Conservation (phyloP, 2,329 filamentous ascomycete species). For the Mollisia scopiformis region DNA sequence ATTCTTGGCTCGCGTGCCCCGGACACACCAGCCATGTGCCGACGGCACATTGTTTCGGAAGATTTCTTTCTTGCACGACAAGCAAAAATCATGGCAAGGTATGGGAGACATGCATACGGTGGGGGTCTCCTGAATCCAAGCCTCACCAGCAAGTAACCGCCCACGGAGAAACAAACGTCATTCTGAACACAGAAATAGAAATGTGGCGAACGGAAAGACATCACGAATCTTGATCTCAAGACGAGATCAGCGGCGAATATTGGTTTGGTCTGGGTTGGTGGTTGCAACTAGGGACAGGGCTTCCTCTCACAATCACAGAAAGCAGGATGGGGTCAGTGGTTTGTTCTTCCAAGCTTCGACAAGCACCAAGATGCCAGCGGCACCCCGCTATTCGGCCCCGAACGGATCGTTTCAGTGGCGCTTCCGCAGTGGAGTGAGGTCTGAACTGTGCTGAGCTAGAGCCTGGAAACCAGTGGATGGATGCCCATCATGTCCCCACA, state of each 20-base stretch:
- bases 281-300: neutral
- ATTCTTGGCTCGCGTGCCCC: neutral
- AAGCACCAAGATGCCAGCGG: neutral
- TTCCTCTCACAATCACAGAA: too few species aligned
- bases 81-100: neutral
- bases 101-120: neutral
- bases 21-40: neutral
- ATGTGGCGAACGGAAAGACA: neutral
- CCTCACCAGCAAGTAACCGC: neutral
- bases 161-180: neutral
- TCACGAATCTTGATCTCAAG: conserved; percentile 12
- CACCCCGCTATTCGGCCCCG: neutral
- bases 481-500: too few species aligned
- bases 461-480: neutral
- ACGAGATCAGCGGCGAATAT: conserved; percentile 4
- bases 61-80: neutral
- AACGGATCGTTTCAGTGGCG: conserved; percentile 1
- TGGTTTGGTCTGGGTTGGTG: neutral
- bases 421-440: neutral
- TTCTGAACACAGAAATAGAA: conserved; percentile 3
- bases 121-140: neutral
- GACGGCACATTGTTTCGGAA: neutral
- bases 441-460: neutral
- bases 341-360: neutral
- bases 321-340: too few species aligned